Base-by-base conservation (phyloP, 352 stramenopile genomes). In the Globisporangium mamillatum region DNA sequence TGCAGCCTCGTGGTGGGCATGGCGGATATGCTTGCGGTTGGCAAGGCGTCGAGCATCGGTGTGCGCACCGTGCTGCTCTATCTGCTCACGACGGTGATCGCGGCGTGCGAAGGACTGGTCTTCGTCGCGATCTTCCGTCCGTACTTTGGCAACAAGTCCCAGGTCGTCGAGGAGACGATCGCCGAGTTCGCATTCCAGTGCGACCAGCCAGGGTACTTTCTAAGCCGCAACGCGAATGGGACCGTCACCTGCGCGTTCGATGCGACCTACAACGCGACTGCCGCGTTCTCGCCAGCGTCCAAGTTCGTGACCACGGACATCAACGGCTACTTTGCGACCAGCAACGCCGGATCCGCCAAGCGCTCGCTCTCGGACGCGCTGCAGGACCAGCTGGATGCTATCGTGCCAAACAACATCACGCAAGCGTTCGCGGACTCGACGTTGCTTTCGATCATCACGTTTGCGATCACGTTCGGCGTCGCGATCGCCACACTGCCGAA, bases 391-490 rank as follows among this genome's bases (percentile, higher is more conserved):
- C 46, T 83, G 12, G 24, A 81, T 25, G 66, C 72, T 14, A 66
- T 87, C 2, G 77, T 87, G n/a, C 77, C 79, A 2, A 58, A 38
- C 55, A 87, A 84, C 68, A 76, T 87, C 64, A 77, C 71, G 0
- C 38, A 32, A 0, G 73, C 77, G 4, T 85, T 87, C 54, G 62
- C 70, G 1, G 66, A 83, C 20, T 69, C 66, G 22, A 74, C 75
- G 12, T 24, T 87, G 65, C 70, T 82, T 10, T 80, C 75, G 38
- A 80, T 88, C 64, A 75, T 86, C 61, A 80, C 67, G 69, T 88
- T 88, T 66, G 76, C 72, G 4, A 69, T 84, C 56, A 55, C 67
- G 25, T 87, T 87, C 52, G 75, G 74, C 9, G 55, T 82, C 14
- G 64, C 75, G 12, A 65, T 81, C 55, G 18, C 67, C 14, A 0